Evolutionary conservation across 768 basidiomycete species (phyloP), one percentile per base, ranked within the genome.

Genomic region (Gloeopeniophorella convolvens): DNA sequence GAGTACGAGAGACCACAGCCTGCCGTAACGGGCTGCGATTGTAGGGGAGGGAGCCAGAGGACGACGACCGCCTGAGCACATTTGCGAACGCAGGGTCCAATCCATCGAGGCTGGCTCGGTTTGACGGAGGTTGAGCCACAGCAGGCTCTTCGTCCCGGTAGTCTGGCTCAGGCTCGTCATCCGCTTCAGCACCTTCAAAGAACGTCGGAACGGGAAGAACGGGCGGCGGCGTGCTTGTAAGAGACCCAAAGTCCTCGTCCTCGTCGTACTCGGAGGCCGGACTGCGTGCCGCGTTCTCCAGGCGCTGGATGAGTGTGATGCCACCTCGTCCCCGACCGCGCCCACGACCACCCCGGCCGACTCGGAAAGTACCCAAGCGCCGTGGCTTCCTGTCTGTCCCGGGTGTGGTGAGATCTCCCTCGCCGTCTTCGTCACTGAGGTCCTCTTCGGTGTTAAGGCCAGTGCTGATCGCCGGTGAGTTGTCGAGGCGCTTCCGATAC

Each of bases 11-110:
- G 42, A 83, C 70, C 28, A 79, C 68, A 31, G 79, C 74, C 45
- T 76, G 78, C 34, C 82, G 79, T 13, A 85, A 69, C 36, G 85
- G 84, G 59, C 82, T 84, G 15, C 72, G 69, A 48, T 70, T 63
- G 28, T 75, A 74, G 2, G 63, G 65, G n/a, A 74, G 41, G 3
- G 73, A 70, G 33, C 67, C 69, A 40, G 67, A 64, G 16, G 69
- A 73, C 0, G 68, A 65, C 4, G 75, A 67, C 33, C 82, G 81
- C 48, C 78, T 78, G 37, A 91, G 78, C 12, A 89, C 74, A 51
- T 86, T 87, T 45, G 89, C 88, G 60, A 89, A 93, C 1, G 70
- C 75, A 9, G 91, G 90, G 54, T 92, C 90, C 85, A 93, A 88
- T 36, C 88, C 89, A 48, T 91, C 88, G 4, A 89, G 76, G 59